Evolutionary conservation across 768 basidiomycete species (phyloP), one percentile per base, ranked within the genome.

Genomic region (Pisolithus microcarpus): DNA sequence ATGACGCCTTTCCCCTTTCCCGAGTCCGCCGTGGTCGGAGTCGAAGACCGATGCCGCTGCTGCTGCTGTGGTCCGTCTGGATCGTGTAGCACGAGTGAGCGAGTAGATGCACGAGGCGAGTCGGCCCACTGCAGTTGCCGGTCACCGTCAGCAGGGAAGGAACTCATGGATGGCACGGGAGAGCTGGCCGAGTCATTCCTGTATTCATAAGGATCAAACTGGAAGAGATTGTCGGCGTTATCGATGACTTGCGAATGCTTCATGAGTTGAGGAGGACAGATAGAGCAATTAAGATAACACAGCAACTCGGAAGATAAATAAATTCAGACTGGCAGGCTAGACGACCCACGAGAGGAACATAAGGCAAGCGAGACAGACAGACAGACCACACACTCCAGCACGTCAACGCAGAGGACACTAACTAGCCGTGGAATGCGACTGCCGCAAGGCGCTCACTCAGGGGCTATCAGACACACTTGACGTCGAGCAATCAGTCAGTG

Each of bases 1-100:
- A 15, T 23, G 13, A 74, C 70, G 38, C 67, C 72, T 65, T 84
- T 84, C 48, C 82, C 82, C 64, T 84, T 83, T 57, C 60, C 71
- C 19, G 60, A 28, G 44, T 30, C 48, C 50, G 51, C 52, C 56
- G 49, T 46, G 13, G 34, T 51, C 51, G 54, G 53, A 52, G 37
- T 49, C 46, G 47, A 51, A 43, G 39, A 48, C 44, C n/a, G 46
- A 43, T 34, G 38, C 1, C 49, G 60, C 46, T n/a, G 46, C 45
- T 34, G 38, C 2, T 50, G 60, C 56, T 60, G 47, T 48, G 34
- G 34, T 34, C 34, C 34, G 11, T 34, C 34, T 13, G 34, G 34
- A 52, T 48, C 58, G 55, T 26, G 53, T 26, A 26, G 10, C 39
- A 19, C 7, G 24, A 52, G 26, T 39, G 23, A 28, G 13, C 21